Evolutionary conservation across 495 filamentous ascomycete genomes (phyloP).

Genomic region (Neurospora sp.): DNA sequence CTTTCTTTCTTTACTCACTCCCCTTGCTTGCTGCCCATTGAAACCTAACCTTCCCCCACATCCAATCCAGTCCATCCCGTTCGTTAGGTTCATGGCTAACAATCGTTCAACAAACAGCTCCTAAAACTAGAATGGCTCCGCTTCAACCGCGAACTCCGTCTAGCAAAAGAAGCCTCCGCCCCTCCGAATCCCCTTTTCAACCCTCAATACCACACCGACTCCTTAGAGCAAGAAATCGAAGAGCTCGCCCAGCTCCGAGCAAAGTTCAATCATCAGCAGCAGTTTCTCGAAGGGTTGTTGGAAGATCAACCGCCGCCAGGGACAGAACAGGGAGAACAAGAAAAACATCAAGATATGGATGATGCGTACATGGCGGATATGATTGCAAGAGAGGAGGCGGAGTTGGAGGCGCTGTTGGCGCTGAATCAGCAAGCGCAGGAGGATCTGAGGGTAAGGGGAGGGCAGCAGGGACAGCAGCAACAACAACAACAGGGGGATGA

Average conservation of each 20-base stretch:
- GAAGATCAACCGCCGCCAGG: conserved; percentile 21
- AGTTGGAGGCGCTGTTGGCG: conserved; percentile 48
- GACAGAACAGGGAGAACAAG: background rate
- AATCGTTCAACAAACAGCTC: conserved; percentile 19
- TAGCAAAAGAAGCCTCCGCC: conserved; percentile 31
- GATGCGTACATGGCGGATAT: conserved; percentile 35
- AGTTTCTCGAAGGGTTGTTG: conserved; percentile 25
- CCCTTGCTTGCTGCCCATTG: too few relatives aligned
- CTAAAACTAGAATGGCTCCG: conserved; percentile 38
- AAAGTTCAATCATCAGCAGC: conserved; percentile 35
- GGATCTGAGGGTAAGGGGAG: background rate
- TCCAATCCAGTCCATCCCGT: background rate
- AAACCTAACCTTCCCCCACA: background rate
- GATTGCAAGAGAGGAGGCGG: conserved; percentile 40
- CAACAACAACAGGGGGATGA: background rate
- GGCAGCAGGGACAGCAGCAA: background rate
- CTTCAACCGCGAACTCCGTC: conserved; percentile 27
- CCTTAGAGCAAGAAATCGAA: conserved; percentile 24
- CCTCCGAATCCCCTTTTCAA: background rate
- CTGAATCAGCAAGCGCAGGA: conserved; percentile 17
- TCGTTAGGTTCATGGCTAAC: conserved; percentile 5
- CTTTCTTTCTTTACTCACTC: background rate
- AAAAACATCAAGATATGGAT: conserved; percentile 21
- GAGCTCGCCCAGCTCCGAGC: conserved; percentile 30
- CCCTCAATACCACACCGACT: conserved; percentile 5